These are phyloP conservation scores for Aspergillus glaucus DNA, from an alignment of 2,329 filamentous ascomycete species.

Conservation along the genomic window DNA sequence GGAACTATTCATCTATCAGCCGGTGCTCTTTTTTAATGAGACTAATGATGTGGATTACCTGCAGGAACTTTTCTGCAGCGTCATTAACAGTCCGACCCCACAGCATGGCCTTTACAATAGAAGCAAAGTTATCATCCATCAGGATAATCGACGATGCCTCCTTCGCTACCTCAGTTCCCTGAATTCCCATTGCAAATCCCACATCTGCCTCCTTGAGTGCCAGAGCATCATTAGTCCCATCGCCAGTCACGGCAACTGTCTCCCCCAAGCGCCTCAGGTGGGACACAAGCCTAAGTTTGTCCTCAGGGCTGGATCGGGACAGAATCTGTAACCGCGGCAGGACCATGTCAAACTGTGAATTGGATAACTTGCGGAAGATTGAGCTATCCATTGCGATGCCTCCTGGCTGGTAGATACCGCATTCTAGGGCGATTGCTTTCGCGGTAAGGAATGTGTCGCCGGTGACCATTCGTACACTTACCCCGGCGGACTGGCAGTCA, in stretches of 20 bases:
- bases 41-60: conserved; percentile 15
- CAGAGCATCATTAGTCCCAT: conserved; percentile 77
- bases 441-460: conserved; percentile 76
- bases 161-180: conserved; percentile 77
- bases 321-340: conserved; percentile 66
- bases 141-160: conserved; percentile 79
- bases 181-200: conserved; percentile 82
- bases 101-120: conserved; percentile 76
- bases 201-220: conserved; percentile 76
- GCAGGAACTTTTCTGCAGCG: conserved; percentile 67
- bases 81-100: conserved; percentile 76
- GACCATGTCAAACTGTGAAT: conserved; percentile 58
- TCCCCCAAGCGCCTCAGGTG: conserved; percentile 66
- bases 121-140: conserved; percentile 82
- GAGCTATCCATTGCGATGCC: conserved; percentile 73
- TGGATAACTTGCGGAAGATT: conserved; percentile 65
- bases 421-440: conserved; percentile 70
- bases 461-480: conserved; percentile 78
- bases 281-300: conserved; percentile 67
- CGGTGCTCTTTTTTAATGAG: neutral
- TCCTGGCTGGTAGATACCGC: conserved; percentile 63
- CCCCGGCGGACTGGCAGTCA: conserved; percentile 68
- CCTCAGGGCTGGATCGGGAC: conserved; percentile 67
- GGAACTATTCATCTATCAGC: conserved; percentile 23
- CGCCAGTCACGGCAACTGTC: conserved; percentile 75